phyloP scores from a whole-genome alignment of 192 early-diverging fungal species.

The Allomyces macrogynus region DNA sequence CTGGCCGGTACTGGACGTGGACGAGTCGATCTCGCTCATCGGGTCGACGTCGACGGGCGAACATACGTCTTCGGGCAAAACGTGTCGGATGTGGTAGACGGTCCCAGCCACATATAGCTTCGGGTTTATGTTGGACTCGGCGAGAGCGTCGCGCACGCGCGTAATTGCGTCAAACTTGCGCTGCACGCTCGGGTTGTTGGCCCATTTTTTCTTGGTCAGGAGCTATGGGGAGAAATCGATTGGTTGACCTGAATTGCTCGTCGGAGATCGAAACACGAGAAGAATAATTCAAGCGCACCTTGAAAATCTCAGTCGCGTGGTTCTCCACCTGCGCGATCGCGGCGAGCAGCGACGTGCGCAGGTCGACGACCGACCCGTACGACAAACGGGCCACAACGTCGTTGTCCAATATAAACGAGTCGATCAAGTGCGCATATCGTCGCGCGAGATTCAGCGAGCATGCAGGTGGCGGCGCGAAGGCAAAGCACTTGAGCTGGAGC shows the following conservation, averaged over 20 bases:
- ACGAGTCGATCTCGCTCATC: too few species aligned
- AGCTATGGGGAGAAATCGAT: too few species aligned
- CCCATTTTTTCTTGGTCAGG: too few species aligned
- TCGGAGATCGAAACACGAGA: too few species aligned
- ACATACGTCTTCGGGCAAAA: too few species aligned
- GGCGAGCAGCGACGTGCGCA: slow-evolving; percentile 3
- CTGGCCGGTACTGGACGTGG: too few species aligned
- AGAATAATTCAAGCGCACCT: too few species aligned
- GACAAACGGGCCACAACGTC: slow-evolving; percentile 42
- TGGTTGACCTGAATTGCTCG: too few species aligned
- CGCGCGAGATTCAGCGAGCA: slow-evolving; percentile 28
- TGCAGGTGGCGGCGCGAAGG: slow-evolving; percentile 32
- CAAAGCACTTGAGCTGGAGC: slow-evolving; percentile 21
- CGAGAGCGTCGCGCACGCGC: not conserved
- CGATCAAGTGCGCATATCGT: slow-evolving; percentile 28
- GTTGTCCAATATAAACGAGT: slow-evolving; percentile 36
- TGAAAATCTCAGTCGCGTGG: not conserved
- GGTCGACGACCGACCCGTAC: slow-evolving; percentile 39
- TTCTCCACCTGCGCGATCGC: not conserved
- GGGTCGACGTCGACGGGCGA: too few species aligned
- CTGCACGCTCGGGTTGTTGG: too few species aligned
- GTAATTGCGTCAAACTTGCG: not conserved
- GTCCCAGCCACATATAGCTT: not conserved
- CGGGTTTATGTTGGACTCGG: not conserved
- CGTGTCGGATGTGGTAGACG: not conserved